Evolutionary conservation across 2,329 filamentous ascomycete species (phyloP).

Genomic region (Epichloe sylvatica): DNA sequence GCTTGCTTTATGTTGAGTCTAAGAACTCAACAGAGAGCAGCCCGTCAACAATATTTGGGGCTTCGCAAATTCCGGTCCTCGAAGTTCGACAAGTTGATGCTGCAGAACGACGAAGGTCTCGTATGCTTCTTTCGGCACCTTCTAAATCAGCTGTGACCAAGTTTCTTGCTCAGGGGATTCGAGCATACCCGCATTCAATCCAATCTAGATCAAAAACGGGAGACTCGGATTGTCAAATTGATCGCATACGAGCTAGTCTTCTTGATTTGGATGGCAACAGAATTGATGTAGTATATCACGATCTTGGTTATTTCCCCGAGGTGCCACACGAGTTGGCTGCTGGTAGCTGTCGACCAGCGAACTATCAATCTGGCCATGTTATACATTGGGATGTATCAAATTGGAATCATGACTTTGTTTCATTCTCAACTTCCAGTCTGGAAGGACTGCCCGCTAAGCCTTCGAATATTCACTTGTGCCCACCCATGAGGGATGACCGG

Average conservation of each 20-base stretch:
- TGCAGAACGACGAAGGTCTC: slow-evolving; percentile 24
- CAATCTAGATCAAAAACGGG: neutral
- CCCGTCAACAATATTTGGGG: slow-evolving; percentile 31
- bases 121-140: slow-evolving; percentile 53
- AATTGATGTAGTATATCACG: slow-evolving; percentile 56
- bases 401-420: neutral
- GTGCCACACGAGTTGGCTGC: neutral
- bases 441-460: neutral
- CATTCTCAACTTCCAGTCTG: neutral
- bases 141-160: slow-evolving; percentile 51
- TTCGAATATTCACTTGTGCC: neutral
- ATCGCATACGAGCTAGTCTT: slow-evolving; percentile 36
- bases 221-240: slow-evolving; percentile 2
- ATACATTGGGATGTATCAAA: neutral
- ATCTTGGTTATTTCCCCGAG: slow-evolving; percentile 12
- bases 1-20: slow-evolving; percentile 45
- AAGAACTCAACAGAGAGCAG: neutral
- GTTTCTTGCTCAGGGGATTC: slow-evolving; percentile 58
- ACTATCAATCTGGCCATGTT: neutral
- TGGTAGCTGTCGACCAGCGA: neutral
- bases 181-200: slow-evolving; percentile 41
- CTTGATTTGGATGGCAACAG: slow-evolving; percentile 73
- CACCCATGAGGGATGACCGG: neutral
- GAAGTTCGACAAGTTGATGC: slow-evolving; percentile 30
- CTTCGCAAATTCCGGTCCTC: slow-evolving; percentile 22